A percentile compares a stretch with the other conserved stretches of the same genome.
Evolutionary conservation across 2,329 filamentous ascomycete species (phyloP).

Genomic region (Pestalotiopsis sp.): DNA sequence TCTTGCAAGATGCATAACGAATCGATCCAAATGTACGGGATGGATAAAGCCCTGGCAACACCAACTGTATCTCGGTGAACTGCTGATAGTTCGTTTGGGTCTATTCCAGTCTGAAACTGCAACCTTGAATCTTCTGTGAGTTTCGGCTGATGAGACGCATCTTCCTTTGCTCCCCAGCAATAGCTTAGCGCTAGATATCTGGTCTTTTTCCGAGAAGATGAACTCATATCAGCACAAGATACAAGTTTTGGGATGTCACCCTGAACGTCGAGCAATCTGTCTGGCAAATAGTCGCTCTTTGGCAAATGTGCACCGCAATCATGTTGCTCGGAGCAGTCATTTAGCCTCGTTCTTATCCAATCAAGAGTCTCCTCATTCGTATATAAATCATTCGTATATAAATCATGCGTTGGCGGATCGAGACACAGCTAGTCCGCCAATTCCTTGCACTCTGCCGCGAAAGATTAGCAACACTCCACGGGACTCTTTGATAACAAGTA

Average conservation of each 20-base stretch:
- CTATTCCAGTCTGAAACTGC: not conserved
- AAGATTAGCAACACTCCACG: not conserved
- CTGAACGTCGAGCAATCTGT: not conserved
- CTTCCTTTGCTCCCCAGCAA: not conserved
- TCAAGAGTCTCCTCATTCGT: not conserved
- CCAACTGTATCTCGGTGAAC: not conserved
- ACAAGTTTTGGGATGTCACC: not conserved
- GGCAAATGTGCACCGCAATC: not conserved
- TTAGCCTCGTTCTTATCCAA: not conserved
- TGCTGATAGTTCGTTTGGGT: not conserved
- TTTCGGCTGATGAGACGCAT: not conserved
- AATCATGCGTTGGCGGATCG: not conserved
- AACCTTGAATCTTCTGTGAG: not conserved
- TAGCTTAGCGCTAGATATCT: not conserved
- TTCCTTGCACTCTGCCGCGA: not conserved
- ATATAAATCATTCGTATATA: not conserved
- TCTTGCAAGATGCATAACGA: not conserved
- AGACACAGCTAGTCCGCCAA: not conserved
- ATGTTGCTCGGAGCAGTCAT: not conserved
- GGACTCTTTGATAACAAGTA: not conserved
- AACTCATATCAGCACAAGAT: not conserved
- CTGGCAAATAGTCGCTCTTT: not conserved
- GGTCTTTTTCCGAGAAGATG: not conserved
- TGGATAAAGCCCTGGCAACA: not conserved
- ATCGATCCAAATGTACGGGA: not conserved